These are phyloP conservation scores for Linum trigynum DNA, from an alignment of 345 rosid genomes.

Conservation along the genomic window DNA sequence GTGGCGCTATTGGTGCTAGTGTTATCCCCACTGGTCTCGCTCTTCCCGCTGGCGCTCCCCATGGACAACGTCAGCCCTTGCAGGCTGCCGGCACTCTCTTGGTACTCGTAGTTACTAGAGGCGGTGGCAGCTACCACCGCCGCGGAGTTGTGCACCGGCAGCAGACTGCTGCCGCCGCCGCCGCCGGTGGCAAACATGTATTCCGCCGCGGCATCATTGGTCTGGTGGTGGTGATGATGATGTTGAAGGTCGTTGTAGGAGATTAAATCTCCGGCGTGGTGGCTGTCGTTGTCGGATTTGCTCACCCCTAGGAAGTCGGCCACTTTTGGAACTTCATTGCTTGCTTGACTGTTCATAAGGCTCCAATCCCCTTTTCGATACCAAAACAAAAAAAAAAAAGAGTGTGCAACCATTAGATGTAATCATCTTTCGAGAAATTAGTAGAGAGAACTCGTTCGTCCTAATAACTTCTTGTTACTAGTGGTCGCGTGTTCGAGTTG, in stretches of 20 bases:
- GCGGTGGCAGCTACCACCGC: slow-evolving; percentile 21
- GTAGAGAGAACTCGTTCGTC: not conserved
- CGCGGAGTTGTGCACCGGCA: slow-evolving; percentile 42
- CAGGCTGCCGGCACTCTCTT: slow-evolving; percentile 57
- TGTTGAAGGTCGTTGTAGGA: slow-evolving; percentile 34
- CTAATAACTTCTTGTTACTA: not conserved
- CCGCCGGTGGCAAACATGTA: slow-evolving; percentile 35
- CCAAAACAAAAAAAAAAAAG: not conserved
- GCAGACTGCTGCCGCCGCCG: slow-evolving; percentile 24
- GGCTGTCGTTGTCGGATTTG: slow-evolving; percentile 52
- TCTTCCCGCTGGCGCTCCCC: slow-evolving; percentile 74
- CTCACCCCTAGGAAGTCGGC: slow-evolving; percentile 93
- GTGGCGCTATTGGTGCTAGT: slow-evolving; percentile 29
- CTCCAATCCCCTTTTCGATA: slow-evolving; percentile 27
- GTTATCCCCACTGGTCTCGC: slow-evolving; percentile 59
- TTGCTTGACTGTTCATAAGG: slow-evolving; percentile 50
- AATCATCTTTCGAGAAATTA: not conserved
- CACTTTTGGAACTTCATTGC: slow-evolving; percentile 75
- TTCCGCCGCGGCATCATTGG: slow-evolving; percentile 38
- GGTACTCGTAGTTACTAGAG: slow-evolving; percentile 43
- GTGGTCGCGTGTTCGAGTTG: too few relatives aligned
- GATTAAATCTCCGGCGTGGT: slow-evolving; percentile 39
- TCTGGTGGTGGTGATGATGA: slow-evolving; percentile 56
- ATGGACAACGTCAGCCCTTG: slow-evolving; percentile 83
- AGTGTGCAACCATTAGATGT: not conserved